phyloP scores from a whole-genome alignment of 208 protist species.

The Leishmania guyanensis region DNA sequence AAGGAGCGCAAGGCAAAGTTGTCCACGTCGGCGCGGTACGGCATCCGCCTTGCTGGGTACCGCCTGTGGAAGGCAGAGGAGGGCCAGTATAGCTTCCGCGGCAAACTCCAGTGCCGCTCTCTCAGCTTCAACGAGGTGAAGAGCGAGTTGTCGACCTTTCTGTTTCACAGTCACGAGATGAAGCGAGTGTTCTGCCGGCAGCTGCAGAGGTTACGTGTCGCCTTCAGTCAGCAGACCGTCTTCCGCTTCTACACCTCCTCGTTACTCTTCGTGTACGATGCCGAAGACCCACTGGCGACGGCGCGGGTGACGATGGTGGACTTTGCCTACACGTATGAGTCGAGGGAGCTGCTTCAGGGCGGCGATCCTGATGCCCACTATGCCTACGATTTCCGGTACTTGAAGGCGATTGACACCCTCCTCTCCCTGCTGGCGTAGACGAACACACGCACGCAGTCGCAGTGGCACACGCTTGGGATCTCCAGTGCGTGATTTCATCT shows the following conservation, averaged over 20 bases:
- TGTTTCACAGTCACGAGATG: slow-evolving; percentile 27
- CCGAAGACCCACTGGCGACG: slow-evolving; percentile 56
- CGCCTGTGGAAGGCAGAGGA: slow-evolving; percentile 58
- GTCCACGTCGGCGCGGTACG: slow-evolving; percentile 73
- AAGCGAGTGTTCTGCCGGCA: slow-evolving; percentile 44
- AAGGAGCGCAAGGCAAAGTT: slow-evolving; percentile 68
- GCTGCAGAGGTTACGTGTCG: slow-evolving; percentile 50
- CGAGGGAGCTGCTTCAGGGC: slow-evolving; percentile 57
- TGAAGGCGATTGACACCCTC: slow-evolving; percentile 77
- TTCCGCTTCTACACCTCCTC: slow-evolving; percentile 90
- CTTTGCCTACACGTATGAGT: slow-evolving; percentile 89
- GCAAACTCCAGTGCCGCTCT: slow-evolving; percentile 62
- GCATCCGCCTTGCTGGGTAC: slow-evolving; percentile 81
- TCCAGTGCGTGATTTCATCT: background rate
- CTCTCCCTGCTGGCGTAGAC: slow-evolving; percentile 50
- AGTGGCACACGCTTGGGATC: background rate
- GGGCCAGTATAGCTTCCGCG: slow-evolving; percentile 50
- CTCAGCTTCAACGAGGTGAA: slow-evolving; percentile 58
- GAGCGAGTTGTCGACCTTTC: slow-evolving; percentile 50
- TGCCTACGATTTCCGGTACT: slow-evolving; percentile 74
- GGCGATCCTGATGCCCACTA: slow-evolving; percentile 62
- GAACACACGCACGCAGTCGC: background rate
- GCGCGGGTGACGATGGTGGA: slow-evolving; percentile 86
- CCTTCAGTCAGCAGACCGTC: slow-evolving; percentile 63
- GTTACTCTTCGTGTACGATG: slow-evolving; percentile 88